Conservation (phyloP, 345 rosid genomes). For the Passiflora organensis region DNA sequence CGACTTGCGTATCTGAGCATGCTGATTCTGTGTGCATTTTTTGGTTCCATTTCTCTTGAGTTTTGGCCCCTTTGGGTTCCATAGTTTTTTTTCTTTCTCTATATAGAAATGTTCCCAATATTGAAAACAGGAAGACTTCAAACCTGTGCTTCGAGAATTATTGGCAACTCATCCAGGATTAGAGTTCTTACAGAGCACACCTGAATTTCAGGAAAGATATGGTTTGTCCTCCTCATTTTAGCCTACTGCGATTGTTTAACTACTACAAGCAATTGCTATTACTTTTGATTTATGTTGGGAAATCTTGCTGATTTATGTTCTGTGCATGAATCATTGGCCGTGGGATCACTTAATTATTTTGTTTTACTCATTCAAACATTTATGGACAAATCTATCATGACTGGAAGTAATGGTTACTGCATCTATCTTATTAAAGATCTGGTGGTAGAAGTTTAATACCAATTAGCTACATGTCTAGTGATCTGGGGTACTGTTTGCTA, state of each 20-base stretch:
- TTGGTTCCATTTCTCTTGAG: too few relatives aligned
- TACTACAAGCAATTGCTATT: too few relatives aligned
- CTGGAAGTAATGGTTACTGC: too few relatives aligned
- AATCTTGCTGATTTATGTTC: background rate
- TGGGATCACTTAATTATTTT: background rate
- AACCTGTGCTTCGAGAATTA: constrained; percentile 75
- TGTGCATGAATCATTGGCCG: background rate
- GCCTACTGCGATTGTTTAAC: background rate
- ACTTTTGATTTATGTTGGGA: too few relatives aligned
- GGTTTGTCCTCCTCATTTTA: constrained; percentile 36
- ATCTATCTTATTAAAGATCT: background rate
- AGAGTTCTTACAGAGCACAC: constrained; percentile 67
- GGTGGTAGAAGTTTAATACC: background rate
- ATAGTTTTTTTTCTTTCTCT: too few relatives aligned
- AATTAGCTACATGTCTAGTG: too few relatives aligned
- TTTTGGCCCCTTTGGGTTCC: too few relatives aligned
- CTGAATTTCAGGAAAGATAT: constrained; percentile 91
- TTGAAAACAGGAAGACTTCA: constrained; percentile 71
- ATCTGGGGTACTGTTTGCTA: too few relatives aligned
- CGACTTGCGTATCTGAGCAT: too few relatives aligned
- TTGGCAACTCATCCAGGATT: constrained; percentile 80
- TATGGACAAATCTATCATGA: too few relatives aligned
- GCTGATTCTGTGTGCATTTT: too few relatives aligned
- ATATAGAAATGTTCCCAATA: too few relatives aligned
- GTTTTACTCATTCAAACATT: background rate